Percentiles rank a stretch among this genome's conserved stretches.
Evolutionary conservation across 2,329 filamentous ascomycete species (phyloP).

Genomic region (Neoarthrinium moseri): DNA sequence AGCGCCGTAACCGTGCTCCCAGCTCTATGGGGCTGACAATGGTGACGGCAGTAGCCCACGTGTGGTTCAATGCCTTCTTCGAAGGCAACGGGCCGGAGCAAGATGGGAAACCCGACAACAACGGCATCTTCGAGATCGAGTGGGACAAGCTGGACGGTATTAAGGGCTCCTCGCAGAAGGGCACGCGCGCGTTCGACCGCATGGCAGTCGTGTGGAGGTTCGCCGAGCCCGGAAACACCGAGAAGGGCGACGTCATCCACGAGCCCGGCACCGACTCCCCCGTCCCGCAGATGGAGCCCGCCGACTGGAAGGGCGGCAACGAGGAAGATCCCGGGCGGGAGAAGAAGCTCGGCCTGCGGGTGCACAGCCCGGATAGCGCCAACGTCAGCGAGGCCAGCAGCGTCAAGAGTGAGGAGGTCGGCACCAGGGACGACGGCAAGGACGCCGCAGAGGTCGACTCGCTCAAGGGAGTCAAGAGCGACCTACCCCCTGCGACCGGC

Average conservation of each 20-base stretch:
- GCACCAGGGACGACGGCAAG: slow-evolving; percentile 10
- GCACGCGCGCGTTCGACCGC: slow-evolving; percentile 76
- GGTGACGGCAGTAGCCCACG: slow-evolving; percentile 89
- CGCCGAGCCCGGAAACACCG: slow-evolving; percentile 24
- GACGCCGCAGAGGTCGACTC: slow-evolving; percentile 17
- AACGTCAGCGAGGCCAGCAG: slow-evolving; percentile 74
- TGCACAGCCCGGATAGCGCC: slow-evolving; percentile 62
- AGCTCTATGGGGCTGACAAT: slow-evolving; percentile 80
- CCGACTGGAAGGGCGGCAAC: slow-evolving; percentile 71
- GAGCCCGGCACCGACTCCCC: slow-evolving; percentile 67
- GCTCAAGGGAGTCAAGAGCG: slow-evolving; percentile 10
- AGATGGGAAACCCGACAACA: slow-evolving; percentile 62
- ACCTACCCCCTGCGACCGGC: not conserved
- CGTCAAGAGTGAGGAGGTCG: slow-evolving; percentile 41
- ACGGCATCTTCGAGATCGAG: slow-evolving; percentile 59
- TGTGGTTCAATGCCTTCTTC: slow-evolving; percentile 96
- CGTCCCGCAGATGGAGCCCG: slow-evolving; percentile 66
- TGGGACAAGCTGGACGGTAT: slow-evolving; percentile 85
- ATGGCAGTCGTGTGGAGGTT: slow-evolving; percentile 82
- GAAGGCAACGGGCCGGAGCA: slow-evolving; percentile 77
- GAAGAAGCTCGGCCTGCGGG: slow-evolving; percentile 68
- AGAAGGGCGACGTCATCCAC: slow-evolving; percentile 37
- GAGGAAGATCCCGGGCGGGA: slow-evolving; percentile 45
- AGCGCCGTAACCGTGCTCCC: slow-evolving; percentile 77
- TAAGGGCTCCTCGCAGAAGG: slow-evolving; percentile 83